These are phyloP conservation scores for Bombardia bombarda DNA, from an alignment of 495 filamentous ascomycete genomes.

Conservation along the genomic window DNA sequence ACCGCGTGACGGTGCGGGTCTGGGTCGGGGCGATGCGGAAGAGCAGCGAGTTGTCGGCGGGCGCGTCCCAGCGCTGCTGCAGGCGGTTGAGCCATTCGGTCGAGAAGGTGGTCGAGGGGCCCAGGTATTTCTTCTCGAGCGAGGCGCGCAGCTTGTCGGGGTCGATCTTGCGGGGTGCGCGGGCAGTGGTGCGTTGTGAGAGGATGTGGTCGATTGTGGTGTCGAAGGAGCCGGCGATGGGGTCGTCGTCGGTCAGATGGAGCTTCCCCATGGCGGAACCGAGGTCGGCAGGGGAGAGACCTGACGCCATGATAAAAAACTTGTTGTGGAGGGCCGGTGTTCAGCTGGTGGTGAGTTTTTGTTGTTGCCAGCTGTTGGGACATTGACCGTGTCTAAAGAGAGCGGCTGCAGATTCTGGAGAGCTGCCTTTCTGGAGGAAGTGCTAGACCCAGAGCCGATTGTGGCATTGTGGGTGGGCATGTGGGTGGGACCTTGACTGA, in stretches of 20 bases:
- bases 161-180: slow-evolving; percentile 49
- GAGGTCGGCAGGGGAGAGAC: too few relatives aligned
- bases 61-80: slow-evolving; percentile 84
- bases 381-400: too few relatives aligned
- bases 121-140: slow-evolving; percentile 70
- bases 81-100: slow-evolving; percentile 77
- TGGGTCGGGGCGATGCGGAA: slow-evolving; percentile 87
- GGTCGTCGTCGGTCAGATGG: slow-evolving; percentile 22
- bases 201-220: slow-evolving; percentile 55
- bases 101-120: slow-evolving; percentile 69
- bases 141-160: slow-evolving; percentile 53
- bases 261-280: slow-evolving; percentile 32
- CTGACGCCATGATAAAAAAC: slow-evolving; percentile 33
- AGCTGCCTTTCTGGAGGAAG: too few relatives aligned
- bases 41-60: slow-evolving; percentile 66
- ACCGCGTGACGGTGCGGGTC: slow-evolving; percentile 84
- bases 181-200: slow-evolving; percentile 41
- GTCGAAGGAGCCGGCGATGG: slow-evolving; percentile 15
- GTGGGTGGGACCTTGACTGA: background rate
- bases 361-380: too few relatives aligned
- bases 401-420: too few relatives aligned
- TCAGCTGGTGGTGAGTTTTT: too few relatives aligned
- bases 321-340: too few relatives aligned
- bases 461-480: too few relatives aligned
- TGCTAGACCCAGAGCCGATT: too few relatives aligned